Base-by-base conservation (phyloP, 768 basidiomycete genomes). In the Cantharellus cinnabarinus region DNA sequence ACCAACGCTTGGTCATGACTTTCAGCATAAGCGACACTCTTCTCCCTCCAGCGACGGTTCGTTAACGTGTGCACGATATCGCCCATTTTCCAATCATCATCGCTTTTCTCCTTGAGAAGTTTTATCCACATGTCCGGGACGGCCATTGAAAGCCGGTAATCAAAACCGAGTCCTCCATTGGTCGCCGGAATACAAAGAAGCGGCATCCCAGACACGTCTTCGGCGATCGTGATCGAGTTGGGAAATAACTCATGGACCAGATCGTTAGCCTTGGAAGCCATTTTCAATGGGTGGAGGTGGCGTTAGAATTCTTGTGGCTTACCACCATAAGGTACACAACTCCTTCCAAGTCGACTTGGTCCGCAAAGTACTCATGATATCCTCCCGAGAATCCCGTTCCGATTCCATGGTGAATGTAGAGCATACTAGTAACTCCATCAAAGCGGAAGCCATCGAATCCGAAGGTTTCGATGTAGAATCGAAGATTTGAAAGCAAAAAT, bases 41-140 rank as follows among this genome's bases (percentile, higher is more conserved):
- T 89, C 74, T 99, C 95, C 34, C 81, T 78, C 66, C 90, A 72
- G 42, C 95, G 78, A 59, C 95, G 77, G 70, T 99, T 95, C 29
- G 78, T 90, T 62, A 99, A 71, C 1, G 90, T 98, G 67, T 85
- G 83, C n/a, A 85, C 82, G 61, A 98, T 91, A 68, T 84, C 78
- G 55, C 74, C 80, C 65, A 99, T 74, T 55, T 94, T 77, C 95
- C 95, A 99, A 48, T 83, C 77, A 62, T 83, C 78, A 68, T 99
- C 95, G 2, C 70, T 62, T 67, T 79, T 80, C 72, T 99, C 95
- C 69, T 98, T 99, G 64, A 98, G 78, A 37, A 98, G 75, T 71
- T 99, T 98, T 75, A 99, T 99, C 90, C 91, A 99, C 91, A 94
- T 97, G 70, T 99, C 95, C 2, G 95, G 95, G 57, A 99, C 79